phyloP scores from a whole-genome alignment of 2,329 filamentous ascomycete genomes.

The Cladobotryum mycophilum region DNA sequence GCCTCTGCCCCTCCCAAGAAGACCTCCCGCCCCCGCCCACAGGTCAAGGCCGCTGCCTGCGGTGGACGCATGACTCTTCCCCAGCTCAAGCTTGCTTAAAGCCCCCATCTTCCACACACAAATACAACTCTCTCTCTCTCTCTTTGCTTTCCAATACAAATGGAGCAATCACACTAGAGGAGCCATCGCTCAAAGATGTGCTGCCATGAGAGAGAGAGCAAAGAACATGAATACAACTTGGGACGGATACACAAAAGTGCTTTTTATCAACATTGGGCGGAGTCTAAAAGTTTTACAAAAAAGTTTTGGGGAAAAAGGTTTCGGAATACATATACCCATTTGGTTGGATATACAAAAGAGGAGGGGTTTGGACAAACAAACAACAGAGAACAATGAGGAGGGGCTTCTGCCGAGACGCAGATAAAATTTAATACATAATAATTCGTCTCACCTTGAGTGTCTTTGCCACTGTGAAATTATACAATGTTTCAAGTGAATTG shows the following conservation, averaged over 20 bases:
- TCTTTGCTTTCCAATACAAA: no score
- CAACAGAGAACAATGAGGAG: no score
- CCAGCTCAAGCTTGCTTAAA: background rate
- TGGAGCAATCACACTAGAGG: no score
- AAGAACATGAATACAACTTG: no score
- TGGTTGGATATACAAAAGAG: background rate
- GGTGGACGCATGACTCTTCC: background rate
- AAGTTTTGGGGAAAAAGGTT: background rate
- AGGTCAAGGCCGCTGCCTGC: background rate
- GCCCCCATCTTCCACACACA: background rate
- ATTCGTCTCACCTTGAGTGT: background rate
- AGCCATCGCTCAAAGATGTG: no score
- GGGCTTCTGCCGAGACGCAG: no score
- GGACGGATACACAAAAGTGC: background rate
- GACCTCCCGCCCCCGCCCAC: background rate
- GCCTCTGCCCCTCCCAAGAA: background rate
- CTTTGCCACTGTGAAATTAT: background rate
- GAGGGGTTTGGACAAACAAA: background rate
- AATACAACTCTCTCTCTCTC: background rate
- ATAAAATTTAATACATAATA: background rate
- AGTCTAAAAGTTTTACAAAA: background rate
- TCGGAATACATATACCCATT: background rate
- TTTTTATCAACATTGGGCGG: background rate
- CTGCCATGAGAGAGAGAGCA: no score
- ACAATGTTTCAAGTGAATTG: constrained; percentile 3